These are phyloP conservation scores for Hypoxylon perforatum DNA, from an alignment of 495 filamentous ascomycete genomes.

Conservation along the genomic window DNA sequence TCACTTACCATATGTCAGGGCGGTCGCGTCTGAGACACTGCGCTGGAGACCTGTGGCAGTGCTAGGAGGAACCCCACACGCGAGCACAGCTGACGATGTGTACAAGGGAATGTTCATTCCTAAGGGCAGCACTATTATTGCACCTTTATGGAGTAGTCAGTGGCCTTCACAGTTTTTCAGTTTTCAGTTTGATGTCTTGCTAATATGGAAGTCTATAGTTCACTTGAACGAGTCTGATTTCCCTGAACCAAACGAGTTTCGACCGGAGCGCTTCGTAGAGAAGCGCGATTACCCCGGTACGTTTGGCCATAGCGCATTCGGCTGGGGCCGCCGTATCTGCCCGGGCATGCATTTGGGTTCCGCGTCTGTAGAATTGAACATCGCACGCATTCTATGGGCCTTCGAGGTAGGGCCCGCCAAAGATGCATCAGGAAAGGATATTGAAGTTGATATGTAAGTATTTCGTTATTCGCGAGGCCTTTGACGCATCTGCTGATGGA, in stretches of 20 bases:
- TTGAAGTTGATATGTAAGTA: constrained; percentile 60
- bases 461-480: background rate
- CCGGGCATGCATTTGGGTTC: constrained; percentile 65
- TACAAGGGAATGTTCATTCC: constrained; percentile 66
- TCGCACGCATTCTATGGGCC: constrained; percentile 65
- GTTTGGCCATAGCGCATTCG: constrained; percentile 67
- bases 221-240: constrained; percentile 69
- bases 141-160: constrained; percentile 60
- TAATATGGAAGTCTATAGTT: constrained; percentile 45
- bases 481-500: background rate
- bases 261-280: constrained; percentile 55
- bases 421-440: constrained; percentile 57
- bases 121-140: constrained; percentile 64
- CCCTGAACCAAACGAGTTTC: constrained; percentile 64
- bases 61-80: constrained; percentile 67
- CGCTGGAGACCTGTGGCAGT: constrained; percentile 64
- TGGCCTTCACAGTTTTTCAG: constrained; percentile 30
- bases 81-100: constrained; percentile 64
- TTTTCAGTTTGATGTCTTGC: constrained; percentile 5
- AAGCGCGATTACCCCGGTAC: constrained; percentile 61
- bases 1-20: constrained; percentile 57
- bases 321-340: constrained; percentile 68
- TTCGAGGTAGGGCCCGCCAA: constrained; percentile 59
- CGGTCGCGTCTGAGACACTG: constrained; percentile 63
- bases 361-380: constrained; percentile 60